Percentiles rank a stretch among this genome's conserved stretches.
Evolutionary conservation across 2,329 filamentous ascomycete genomes (phyloP).

Genomic region (Phialemonium atrogriseum): DNA sequence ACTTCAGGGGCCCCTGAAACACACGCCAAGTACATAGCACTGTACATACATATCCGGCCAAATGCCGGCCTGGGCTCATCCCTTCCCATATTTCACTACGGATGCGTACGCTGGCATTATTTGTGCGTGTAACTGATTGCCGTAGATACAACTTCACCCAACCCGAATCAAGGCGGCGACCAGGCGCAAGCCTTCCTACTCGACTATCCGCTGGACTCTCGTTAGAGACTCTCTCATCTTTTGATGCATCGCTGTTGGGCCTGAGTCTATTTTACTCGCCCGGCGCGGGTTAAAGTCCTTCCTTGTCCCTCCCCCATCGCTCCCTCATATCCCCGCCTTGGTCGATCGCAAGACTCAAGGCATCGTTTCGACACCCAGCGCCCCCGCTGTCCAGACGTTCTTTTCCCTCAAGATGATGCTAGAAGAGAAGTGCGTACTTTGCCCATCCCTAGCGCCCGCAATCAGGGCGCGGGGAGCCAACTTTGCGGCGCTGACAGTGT

Average conservation of each 20-base stretch:
- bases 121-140: constrained; percentile 3
- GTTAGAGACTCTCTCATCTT: no score
- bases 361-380: constrained; percentile 8
- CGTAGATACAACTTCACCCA: no score
- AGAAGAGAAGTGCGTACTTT: constrained; percentile 34
- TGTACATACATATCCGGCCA: no score
- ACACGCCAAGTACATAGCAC: no score
- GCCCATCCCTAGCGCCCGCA: constrained; percentile 2
- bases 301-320: constrained; percentile 1
- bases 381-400: constrained; percentile 12
- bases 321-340: constrained; percentile 3
- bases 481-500: constrained; percentile 20
- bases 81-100: no score
- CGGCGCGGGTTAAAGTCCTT: constrained; percentile 1
- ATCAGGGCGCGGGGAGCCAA: constrained; percentile 6
- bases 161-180: no score
- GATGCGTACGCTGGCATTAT: constrained; percentile 3
- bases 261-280: constrained; percentile 1
- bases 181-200: no score
- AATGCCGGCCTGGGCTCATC: no score
- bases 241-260: constrained; percentile 1
- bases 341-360: constrained; percentile 1
- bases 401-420: constrained; percentile 26
- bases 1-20: no score
- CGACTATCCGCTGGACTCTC: no score